Evolutionary conservation across 441 rosid species (phyloP).

Genomic region (Gossypium schwendimanii): DNA sequence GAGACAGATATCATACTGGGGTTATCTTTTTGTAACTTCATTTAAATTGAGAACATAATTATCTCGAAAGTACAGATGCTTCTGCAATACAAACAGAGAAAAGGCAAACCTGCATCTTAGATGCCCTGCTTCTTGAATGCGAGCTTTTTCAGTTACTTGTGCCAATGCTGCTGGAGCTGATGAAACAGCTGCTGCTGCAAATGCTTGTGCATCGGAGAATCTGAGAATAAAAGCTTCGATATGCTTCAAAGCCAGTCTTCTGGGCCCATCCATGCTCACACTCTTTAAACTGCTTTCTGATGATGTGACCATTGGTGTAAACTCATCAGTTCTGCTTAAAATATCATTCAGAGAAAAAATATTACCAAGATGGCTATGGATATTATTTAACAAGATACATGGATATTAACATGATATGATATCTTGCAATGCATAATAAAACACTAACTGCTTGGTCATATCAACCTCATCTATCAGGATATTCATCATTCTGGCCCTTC

Average conservation of each 20-base stretch:
- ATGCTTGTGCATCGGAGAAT: conserved; percentile 68
- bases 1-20: neutral
- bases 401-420: too few relatives aligned
- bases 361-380: neutral
- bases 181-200: conserved; percentile 63
- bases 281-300: conserved; percentile 62
- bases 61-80: neutral
- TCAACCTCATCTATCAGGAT: neutral
- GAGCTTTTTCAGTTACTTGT: conserved; percentile 85
- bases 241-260: conserved; percentile 76
- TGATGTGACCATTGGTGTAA: conserved; percentile 49
- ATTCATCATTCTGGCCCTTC: neutral
- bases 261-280: conserved; percentile 74
- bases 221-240: conserved; percentile 58
- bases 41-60: neutral
- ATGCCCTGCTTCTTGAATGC: conserved; percentile 93
- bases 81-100: conserved; percentile 4
- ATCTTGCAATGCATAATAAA: too few relatives aligned
- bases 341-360: neutral
- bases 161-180: conserved; percentile 71
- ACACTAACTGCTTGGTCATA: too few relatives aligned
- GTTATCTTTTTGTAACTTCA: neutral
- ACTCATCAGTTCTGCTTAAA: conserved; percentile 71
- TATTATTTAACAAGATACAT: too few relatives aligned
- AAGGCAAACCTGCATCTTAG: conserved; percentile 80